A percentile compares a stretch with the other conserved stretches of the same genome.
Evolutionary conservation across 2,329 filamentous ascomycete genomes (phyloP).

Genomic region (Metarhizium anisopliae): DNA sequence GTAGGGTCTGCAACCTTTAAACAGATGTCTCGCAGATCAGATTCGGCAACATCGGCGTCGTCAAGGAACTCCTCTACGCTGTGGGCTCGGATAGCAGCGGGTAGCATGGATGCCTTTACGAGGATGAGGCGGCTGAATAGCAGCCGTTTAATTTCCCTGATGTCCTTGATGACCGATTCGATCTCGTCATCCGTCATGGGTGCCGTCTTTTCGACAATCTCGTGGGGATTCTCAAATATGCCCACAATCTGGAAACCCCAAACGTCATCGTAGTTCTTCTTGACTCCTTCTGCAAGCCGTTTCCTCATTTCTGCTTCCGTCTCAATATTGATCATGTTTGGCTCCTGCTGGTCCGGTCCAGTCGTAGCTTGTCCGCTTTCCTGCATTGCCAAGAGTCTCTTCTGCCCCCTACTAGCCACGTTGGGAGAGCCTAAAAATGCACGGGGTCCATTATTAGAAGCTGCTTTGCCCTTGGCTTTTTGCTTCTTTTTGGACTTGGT

Average conservation of each 20-base stretch:
- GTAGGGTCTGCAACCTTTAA: constrained; percentile 17
- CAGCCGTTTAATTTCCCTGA: constrained; percentile 19
- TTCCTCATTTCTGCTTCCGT: constrained; percentile 19
- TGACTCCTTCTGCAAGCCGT: constrained; percentile 15
- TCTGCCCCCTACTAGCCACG: neutral
- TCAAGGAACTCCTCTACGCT: constrained; percentile 18
- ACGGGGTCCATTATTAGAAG: neutral
- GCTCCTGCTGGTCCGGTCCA: constrained; percentile 9
- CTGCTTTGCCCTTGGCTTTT: constrained; percentile 8
- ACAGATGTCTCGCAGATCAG: constrained; percentile 18
- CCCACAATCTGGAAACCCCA: constrained; percentile 15
- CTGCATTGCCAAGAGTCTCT: neutral
- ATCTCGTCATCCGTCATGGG: constrained; percentile 17
- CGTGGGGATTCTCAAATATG: constrained; percentile 15
- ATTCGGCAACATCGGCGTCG: constrained; percentile 15
- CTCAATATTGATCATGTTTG: constrained; percentile 19
- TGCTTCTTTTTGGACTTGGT: constrained; percentile 13
- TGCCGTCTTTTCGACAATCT: constrained; percentile 16
- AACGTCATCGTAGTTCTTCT: constrained; percentile 14
- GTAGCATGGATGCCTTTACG: constrained; percentile 16
- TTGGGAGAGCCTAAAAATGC: neutral
- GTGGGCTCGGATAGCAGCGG: constrained; percentile 14
- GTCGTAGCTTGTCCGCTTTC: neutral
- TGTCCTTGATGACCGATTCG: constrained; percentile 13
- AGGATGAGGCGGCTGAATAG: constrained; percentile 19